Evolutionary conservation across 2,329 filamentous ascomycete species (phyloP), one percentile per base, ranked within the genome.

Genomic region (Diaporthe capsici): DNA sequence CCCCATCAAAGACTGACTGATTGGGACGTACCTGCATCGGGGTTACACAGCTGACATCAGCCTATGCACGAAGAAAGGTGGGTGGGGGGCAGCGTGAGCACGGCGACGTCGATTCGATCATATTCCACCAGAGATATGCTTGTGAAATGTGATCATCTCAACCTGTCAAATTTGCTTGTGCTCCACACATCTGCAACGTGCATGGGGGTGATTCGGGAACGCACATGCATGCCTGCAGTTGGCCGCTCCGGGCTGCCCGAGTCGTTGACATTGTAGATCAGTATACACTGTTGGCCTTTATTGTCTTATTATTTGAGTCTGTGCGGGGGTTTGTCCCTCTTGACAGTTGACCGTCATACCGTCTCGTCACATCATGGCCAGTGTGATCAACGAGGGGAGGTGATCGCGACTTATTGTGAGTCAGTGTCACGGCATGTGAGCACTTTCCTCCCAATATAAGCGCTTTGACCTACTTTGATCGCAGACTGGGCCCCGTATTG

Each of bases 141-240:
- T 22, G 37, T 70, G 49, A 70, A 53, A 70, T 70, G 31, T 70
- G 65, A 70, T 10, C 65, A 55, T 70, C 47, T 70, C 49, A 53
- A 55, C 65, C 65, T 70, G 65, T 70, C 65, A 70, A 70, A 55
- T 70, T 70, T 70, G 65, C 65, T 70, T 70, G 13, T 70, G 49
- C 34, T 55, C 49, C 65, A 68, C 31, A 25, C 34, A 70, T 39
- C 47, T 53, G 47, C 65, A 39, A 28, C 12, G 47, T 68, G 47
- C 65, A 68, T 53, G 31, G 31, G 57, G 61, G 65, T 70, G 65
- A 70, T 42, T 55, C 65, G 49, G 65, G 34, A 70, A 70, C 31
- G n/a, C 49, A 55, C 65, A 70, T 70, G 13, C 65, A 55, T 70
- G 49, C 37, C 2, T 39, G 65, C 65, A 70, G 49, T 49, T 28